phyloP scores from a whole-genome alignment of 208 protist species.

The Acanthamoeba sp. region DNA sequence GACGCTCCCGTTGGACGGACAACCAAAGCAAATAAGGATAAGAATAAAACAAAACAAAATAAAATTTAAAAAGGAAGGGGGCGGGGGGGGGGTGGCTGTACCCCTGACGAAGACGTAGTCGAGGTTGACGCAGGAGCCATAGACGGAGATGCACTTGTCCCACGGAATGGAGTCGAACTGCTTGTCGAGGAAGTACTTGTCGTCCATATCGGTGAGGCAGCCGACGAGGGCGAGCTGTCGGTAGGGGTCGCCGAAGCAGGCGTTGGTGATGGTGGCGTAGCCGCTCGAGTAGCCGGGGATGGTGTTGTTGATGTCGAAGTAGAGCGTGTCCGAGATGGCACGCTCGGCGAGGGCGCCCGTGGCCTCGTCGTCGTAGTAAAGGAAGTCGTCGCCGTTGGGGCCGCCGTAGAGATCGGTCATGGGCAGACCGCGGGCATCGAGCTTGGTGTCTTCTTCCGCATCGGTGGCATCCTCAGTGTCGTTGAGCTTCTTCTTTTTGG shows the following conservation, averaged over 20 bases:
- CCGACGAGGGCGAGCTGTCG: slow-evolving; percentile 18
- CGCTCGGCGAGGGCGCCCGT: neutral
- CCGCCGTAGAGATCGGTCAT: neutral
- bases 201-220: slow-evolving; percentile 9
- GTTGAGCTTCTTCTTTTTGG: slow-evolving; percentile 24
- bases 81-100: neutral
- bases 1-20: too few species aligned
- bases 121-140: slow-evolving; percentile 25
- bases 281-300: neutral
- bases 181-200: neutral
- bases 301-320: slow-evolving; percentile 36
- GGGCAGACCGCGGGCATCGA: neutral
- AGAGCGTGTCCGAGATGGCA: neutral
- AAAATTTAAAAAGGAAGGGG: neutral
- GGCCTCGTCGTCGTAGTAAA: slow-evolving; percentile 4
- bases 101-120: slow-evolving; percentile 9
- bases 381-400: neutral
- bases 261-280: slow-evolving; percentile 25
- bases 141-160: slow-evolving; percentile 22
- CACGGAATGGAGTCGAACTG: neutral
- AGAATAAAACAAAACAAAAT: neutral
- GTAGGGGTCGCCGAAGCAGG: slow-evolving; percentile 15
- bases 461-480: neutral
- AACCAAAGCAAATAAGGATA: too few species aligned
- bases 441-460: neutral